Evolutionary conservation across 805 yeast genomes (phyloP), one percentile per base, ranked within the genome.

Genomic region (Kodamaea kakaduensis): DNA sequence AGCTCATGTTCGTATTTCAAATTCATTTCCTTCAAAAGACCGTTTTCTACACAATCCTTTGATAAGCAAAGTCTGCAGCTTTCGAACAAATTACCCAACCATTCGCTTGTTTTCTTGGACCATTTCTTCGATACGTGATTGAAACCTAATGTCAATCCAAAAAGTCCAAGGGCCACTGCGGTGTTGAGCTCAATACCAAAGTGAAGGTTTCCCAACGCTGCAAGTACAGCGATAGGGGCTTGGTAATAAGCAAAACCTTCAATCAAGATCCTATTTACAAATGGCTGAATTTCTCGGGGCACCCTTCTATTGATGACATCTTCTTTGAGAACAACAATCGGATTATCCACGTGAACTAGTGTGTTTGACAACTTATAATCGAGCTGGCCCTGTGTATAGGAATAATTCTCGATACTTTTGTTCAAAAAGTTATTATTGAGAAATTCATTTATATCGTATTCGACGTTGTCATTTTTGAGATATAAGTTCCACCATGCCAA

Each of bases 401-500:
- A 64, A 40, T 59, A 67, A 20, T 50, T 46, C 34, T 64, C 70
- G 24, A 66, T 62, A 37, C 71, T 64, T 17, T 52, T 41, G 34
- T 42, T 48, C 70, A 67, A 64, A 46, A 67, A 67, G 22, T 54
- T 45, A 6, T 44, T 31, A 28, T 39, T 50, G 39, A 67, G 58
- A 44, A 40, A 64, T 37, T 67, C 73, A 38, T 67, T 67, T 28
- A 67, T 42, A 24, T 56, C 60, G 38, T 67, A 67, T 45, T 64
- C 71, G 15, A 67, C 64, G 42, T 67, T 66, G 33, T 67, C 73
- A 40, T 67, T 67, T 31, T 54, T 56, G 37, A 48, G 50, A 43
- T 67, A 67, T n/a, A 67, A 45, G 42, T 51, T 64, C 67, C 69
- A 67, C 71, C 71, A 67, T 12, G 46, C 44, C 32, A 67, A 53